A percentile compares a stretch with the other conserved stretches of the same genome.
These are phyloP conservation scores for Alternaria dauci DNA, from an alignment of 2,329 filamentous ascomycete genomes.

Conservation along the genomic window DNA sequence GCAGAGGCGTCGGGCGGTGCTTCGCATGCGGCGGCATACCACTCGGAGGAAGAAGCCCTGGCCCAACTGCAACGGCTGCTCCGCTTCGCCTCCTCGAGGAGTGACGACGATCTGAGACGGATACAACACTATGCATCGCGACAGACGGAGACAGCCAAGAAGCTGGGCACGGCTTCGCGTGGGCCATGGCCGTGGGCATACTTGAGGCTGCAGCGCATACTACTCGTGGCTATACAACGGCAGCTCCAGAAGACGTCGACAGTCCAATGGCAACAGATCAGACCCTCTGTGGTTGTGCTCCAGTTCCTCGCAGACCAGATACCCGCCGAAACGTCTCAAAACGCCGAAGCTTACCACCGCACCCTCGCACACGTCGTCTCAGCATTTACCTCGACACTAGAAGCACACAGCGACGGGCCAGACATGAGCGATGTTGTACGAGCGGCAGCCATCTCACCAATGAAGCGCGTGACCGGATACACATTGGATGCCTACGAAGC, in stretches of 20 bases:
- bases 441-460: slow-evolving; percentile 38
- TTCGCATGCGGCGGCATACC: slow-evolving; percentile 40
- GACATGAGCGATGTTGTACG: slow-evolving; percentile 27
- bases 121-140: slow-evolving; percentile 53
- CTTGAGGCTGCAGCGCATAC: slow-evolving; percentile 51
- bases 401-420: slow-evolving; percentile 4
- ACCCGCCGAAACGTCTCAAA: slow-evolving; percentile 45
- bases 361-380: slow-evolving; percentile 40
- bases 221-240: slow-evolving; percentile 46
- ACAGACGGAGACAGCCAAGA: slow-evolving; percentile 45
- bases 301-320: slow-evolving; percentile 45
- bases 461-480: slow-evolving; percentile 46
- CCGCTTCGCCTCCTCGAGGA: slow-evolving; percentile 53
- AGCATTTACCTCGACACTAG: slow-evolving; percentile 19
- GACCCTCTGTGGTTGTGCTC: slow-evolving; percentile 31
- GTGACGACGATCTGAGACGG: slow-evolving; percentile 51
- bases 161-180: slow-evolving; percentile 27
- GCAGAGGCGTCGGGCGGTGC: slow-evolving; percentile 30
- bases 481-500: slow-evolving; percentile 51
- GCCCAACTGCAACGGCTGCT: slow-evolving; percentile 55
- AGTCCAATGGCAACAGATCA: slow-evolving; percentile 20
- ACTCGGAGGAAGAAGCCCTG: slow-evolving; percentile 50
- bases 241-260: slow-evolving; percentile 20
- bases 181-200: slow-evolving; percentile 55
- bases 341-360: slow-evolving; percentile 43